These are phyloP conservation scores for Pterula multifida DNA, from an alignment of 1,284 basidiomycete species.

Conservation along the genomic window DNA sequence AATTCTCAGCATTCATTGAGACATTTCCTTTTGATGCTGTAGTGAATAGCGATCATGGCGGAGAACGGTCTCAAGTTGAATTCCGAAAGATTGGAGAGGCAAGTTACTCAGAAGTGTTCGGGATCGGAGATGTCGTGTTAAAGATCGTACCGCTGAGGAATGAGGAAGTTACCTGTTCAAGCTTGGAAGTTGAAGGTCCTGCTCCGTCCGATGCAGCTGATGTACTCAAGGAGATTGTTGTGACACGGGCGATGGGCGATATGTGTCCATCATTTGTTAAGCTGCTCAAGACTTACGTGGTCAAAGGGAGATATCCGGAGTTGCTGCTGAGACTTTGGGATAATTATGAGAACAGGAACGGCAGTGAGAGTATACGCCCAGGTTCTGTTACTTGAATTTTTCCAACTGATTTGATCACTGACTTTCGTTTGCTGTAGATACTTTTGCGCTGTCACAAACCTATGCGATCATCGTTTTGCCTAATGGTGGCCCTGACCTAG, in stretches of 20 bases:
- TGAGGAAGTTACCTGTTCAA: constrained; percentile 21
- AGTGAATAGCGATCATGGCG: constrained; percentile 22
- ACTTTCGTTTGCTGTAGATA: constrained; percentile 31
- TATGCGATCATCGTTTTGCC: constrained; percentile 85
- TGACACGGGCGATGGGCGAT: constrained; percentile 69
- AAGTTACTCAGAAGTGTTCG: constrained; percentile 95
- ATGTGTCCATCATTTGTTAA: constrained; percentile 68
- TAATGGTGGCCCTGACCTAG: constrained; percentile 84
- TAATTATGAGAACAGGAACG: constrained; percentile 55
- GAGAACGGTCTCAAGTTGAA: constrained; percentile 12
- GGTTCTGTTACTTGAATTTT: constrained; percentile 31
- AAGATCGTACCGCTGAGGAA: constrained; percentile 74
- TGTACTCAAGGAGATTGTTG: constrained; percentile 78
- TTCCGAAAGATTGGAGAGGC: constrained; percentile 92
- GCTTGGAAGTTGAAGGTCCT: constrained; percentile 40
- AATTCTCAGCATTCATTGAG: constrained; percentile 71
- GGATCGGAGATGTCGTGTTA: constrained; percentile 72
- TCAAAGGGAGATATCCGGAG: constrained; percentile 76
- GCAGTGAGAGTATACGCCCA: constrained; percentile 80
- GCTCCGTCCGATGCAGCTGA: constrained; percentile 62
- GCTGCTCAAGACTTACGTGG: constrained; percentile 74
- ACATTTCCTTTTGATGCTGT: constrained; percentile 63
- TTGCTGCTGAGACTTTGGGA: constrained; percentile 80
- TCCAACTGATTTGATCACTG: neutral
- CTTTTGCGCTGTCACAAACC: constrained; percentile 60